A percentile compares a stretch with the other conserved stretches of the same genome.
phyloP scores from a whole-genome alignment of 2,329 filamentous ascomycete genomes.

The Neofusicoccum ribis region DNA sequence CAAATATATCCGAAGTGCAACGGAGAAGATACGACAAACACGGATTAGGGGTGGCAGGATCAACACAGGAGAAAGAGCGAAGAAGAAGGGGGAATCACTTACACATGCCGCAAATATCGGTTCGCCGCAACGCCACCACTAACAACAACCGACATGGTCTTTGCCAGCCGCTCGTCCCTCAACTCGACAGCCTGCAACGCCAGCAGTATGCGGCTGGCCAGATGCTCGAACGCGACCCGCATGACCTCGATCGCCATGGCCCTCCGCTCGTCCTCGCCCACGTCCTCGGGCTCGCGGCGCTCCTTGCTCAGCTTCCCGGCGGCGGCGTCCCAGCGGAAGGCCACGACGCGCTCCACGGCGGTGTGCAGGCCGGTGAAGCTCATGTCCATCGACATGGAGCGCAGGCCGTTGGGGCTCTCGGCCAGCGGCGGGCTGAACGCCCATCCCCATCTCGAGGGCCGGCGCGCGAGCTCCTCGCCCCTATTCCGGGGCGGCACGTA shows the following conservation, averaged over 20 bases:
- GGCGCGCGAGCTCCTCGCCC: constrained; percentile 57
- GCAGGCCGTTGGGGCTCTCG: constrained; percentile 41
- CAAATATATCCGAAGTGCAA: neutral
- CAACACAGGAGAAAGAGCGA: neutral
- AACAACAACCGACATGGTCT: constrained; percentile 63
- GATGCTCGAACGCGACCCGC: constrained; percentile 82
- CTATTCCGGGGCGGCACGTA: constrained; percentile 63
- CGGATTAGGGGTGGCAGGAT: constrained; percentile 1
- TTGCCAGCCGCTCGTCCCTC: constrained; percentile 41
- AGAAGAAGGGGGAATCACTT: constrained; percentile 17
- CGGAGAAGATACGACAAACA: neutral
- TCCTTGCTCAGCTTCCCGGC: constrained; percentile 32
- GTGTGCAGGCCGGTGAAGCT: constrained; percentile 70
- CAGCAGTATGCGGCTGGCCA: constrained; percentile 72
- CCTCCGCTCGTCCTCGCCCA: constrained; percentile 62
- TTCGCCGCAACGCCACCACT: constrained; percentile 92
- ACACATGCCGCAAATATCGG: constrained; percentile 69
- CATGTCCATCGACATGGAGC: constrained; percentile 35
- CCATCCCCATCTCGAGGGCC: constrained; percentile 62
- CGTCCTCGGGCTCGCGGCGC: constrained; percentile 35
- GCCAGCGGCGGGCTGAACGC: constrained; percentile 66
- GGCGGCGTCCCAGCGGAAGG: constrained; percentile 35
- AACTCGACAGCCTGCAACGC: constrained; percentile 53
- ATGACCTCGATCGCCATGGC: constrained; percentile 72
- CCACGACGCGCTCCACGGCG: constrained; percentile 60